Evolutionary conservation across 306 rosid genomes (phyloP), one percentile per base, ranked within the genome.

Genomic region (Vicia sativa): DNA sequence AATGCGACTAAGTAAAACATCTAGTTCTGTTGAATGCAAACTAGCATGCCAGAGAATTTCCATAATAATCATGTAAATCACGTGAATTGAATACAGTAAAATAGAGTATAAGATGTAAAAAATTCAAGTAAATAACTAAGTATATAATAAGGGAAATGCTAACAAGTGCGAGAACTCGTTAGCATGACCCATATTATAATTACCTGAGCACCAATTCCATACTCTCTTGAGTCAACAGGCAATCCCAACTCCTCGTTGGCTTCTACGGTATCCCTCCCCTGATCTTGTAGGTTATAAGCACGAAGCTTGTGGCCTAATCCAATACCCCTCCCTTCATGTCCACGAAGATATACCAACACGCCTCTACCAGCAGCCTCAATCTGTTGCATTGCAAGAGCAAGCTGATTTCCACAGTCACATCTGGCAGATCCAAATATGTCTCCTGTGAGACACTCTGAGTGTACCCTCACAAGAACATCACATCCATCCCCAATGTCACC

Each of bases 161-260:
- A n/a, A n/a, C n/a, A n/a, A n/a, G n/a, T n/a, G n/a, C n/a, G n/a
- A n/a, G n/a, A n/a, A n/a, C n/a, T n/a, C n/a, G n/a, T n/a, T n/a
- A n/a, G n/a, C n/a, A n/a, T n/a, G n/a, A n/a, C n/a, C n/a, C n/a
- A n/a, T n/a, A 67, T 10, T 11, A 46, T 3, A 65, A 15, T 60
- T 86, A 90, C 99, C 97, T 93, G 96, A 37, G 99, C 97, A 50
- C 95, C 97, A 57, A 88, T 83, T 76, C 99, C 99, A 67, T 93
- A 93, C 68, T 93, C 97, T 4, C 99, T 92, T 2, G 97, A 90
- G 82, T 93, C 99, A 41, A 87, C 95, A 5, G 99, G 99, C 76
- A 93, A 76, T 53, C 99, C 99, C 72, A 93, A 72, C 61, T 93
- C 99, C 65, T 90, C 97, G 11, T 93, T 93, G 67, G 99, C 99